A percentile compares a stretch with the other conserved stretches of the same genome.
Evolutionary conservation across 2,329 filamentous ascomycete species (phyloP).

Genomic region (Botrytis byssoidea): DNA sequence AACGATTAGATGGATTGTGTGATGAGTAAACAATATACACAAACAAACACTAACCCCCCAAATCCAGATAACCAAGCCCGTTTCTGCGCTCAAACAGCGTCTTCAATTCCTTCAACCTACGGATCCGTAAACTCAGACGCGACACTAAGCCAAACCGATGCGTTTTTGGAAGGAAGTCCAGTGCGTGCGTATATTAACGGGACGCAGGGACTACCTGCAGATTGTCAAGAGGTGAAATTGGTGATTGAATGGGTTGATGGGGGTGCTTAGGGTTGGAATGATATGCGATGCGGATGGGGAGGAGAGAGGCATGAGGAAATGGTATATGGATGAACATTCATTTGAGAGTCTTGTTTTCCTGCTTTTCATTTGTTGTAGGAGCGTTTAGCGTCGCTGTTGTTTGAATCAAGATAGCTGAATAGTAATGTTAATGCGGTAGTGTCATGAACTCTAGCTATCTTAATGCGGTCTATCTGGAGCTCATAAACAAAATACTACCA

Average conservation of each 20-base stretch:
- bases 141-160: not conserved
- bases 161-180: not conserved
- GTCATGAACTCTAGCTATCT: not conserved
- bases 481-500: not conserved
- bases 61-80: slow-evolving; percentile 4
- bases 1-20: rapidly evolving
- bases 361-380: not conserved
- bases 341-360: not conserved
- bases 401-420: not conserved
- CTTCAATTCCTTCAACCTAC: not conserved
- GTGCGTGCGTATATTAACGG: slow-evolving; percentile 8
- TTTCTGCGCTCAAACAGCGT: not conserved
- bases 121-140: not conserved
- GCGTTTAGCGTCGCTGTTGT: not conserved
- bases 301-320: too few relatives aligned
- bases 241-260: slow-evolving; percentile 35
- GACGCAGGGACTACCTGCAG: not conserved
- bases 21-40: not conserved
- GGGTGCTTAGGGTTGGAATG: not conserved
- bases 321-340: not conserved
- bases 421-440: not conserved
- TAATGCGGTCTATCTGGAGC: rapidly evolving
- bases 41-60: not conserved
- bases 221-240: slow-evolving; percentile 11
- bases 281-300: not conserved